These are phyloP conservation scores for Thelephora terrestris DNA, from an alignment of 1,284 basidiomycete genomes.

Conservation along the genomic window DNA sequence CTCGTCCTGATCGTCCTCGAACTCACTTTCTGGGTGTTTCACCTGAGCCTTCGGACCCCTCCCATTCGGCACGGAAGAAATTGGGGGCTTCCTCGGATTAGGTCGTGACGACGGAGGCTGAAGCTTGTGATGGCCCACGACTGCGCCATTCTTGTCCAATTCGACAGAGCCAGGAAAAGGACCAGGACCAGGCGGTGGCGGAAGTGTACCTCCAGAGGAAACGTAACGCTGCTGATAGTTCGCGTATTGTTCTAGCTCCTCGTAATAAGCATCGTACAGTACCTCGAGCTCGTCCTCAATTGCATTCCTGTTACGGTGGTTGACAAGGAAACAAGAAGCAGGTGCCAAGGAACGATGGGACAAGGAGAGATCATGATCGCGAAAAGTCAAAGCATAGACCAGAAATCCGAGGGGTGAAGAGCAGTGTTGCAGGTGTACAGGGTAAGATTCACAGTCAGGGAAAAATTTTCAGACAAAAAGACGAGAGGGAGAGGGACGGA, in stretches of 20 bases:
- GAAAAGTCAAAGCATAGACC: background rate
- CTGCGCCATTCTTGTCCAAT: conserved; percentile 82
- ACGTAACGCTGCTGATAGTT: conserved; percentile 93
- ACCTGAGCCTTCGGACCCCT: conserved; percentile 31
- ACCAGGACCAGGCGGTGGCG: conserved; percentile 90
- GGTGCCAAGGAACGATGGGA: conserved; percentile 4
- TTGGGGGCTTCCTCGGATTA: conserved; percentile 25
- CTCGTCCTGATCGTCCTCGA: conserved; percentile 37
- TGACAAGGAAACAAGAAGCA: background rate
- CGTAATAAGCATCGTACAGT: conserved; percentile 99
- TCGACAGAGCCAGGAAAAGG: conserved; percentile 98
- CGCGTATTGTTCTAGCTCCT: conserved; percentile 98
- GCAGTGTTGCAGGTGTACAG: background rate
- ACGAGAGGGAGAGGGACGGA: conserved; percentile 36
- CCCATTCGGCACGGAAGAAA: conserved; percentile 33
- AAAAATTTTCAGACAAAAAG: conserved; percentile 19
- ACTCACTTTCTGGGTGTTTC: conserved; percentile 46
- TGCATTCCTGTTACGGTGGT: conserved; percentile 54
- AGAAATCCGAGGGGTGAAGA: background rate
- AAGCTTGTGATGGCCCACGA: conserved; percentile 54
- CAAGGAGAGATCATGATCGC: conserved; percentile 3
- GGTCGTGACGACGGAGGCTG: conserved; percentile 26
- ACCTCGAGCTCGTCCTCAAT: conserved; percentile 99
- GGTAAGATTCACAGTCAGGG: conserved; percentile 24
- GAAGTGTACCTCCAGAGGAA: conserved; percentile 73